Conservation (phyloP, 768 basidiomycete species). For the Lactifluus subvellereus region DNA sequence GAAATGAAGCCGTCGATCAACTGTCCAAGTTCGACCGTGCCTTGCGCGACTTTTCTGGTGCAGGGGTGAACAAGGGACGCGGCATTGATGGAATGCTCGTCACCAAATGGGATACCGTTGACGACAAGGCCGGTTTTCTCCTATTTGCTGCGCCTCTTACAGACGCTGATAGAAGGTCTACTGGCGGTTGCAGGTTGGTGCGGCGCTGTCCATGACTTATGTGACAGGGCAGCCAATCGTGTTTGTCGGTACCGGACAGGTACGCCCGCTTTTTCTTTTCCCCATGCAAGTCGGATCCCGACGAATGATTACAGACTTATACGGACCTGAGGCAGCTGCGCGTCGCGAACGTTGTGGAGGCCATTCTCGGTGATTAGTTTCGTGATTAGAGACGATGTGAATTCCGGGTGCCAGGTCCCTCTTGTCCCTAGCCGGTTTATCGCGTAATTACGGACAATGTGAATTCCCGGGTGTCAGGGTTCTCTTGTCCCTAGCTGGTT, state of each 20-base stretch:
- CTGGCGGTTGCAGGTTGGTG: conserved; percentile 67
- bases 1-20: conserved; percentile 98
- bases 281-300: background rate
- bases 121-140: conserved; percentile 69
- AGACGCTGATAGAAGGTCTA: background rate
- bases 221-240: conserved; percentile 98
- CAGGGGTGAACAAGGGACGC: conserved; percentile 59
- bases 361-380: conserved; percentile 72
- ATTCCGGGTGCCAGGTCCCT: too few species aligned
- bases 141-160: background rate
- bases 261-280: conserved; percentile 32
- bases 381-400: background rate
- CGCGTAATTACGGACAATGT: background rate
- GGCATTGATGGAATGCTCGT: conserved; percentile 98
- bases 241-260: conserved; percentile 97
- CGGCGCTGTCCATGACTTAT: conserved; percentile 98
- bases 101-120: conserved; percentile 99
- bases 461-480: too few species aligned
- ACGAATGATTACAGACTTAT: conserved; percentile 62
- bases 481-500: too few species aligned
- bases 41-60: conserved; percentile 83
- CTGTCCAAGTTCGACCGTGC: conserved; percentile 94
- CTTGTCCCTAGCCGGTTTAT: background rate
- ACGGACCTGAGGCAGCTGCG: conserved; percentile 89
- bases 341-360: conserved; percentile 90